Conservation (phyloP, 129 eudicot species). For the Centrapalus pauciflorus region DNA sequence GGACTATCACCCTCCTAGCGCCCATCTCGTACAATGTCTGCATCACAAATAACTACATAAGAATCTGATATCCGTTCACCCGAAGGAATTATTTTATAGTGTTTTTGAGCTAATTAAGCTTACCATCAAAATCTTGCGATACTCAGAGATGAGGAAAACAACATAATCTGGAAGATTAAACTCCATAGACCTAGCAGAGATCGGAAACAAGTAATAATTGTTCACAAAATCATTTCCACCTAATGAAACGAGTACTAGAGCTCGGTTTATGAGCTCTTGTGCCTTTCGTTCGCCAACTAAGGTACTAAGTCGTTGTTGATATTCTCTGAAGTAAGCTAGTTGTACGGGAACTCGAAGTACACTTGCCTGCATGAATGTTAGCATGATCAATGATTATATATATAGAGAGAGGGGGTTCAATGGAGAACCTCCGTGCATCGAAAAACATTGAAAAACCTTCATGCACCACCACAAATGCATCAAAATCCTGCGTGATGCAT, state of each 20-base stretch:
- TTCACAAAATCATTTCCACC: slow-evolving; percentile 78
- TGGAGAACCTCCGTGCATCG: too few relatives aligned
- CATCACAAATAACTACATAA: neutral
- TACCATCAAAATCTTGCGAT: slow-evolving; percentile 48
- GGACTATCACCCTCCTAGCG: slow-evolving; percentile 46
- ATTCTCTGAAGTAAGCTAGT: slow-evolving; percentile 36
- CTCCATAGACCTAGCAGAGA: slow-evolving; percentile 33
- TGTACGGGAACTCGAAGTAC: slow-evolving; percentile 33
- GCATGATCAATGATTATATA: neutral
- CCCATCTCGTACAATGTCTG: slow-evolving; percentile 50
- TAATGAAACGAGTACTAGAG: slow-evolving; percentile 41
- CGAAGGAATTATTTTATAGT: too few relatives aligned
- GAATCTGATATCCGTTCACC: too few relatives aligned
- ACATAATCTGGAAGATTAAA: slow-evolving; percentile 36
- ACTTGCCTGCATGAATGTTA: slow-evolving; percentile 31
- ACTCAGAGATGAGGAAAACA: slow-evolving; percentile 41
- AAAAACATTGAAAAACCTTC: too few relatives aligned
- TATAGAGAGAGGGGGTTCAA: too few relatives aligned
- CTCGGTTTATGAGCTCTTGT: slow-evolving; percentile 28
- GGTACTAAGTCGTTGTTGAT: slow-evolving; percentile 37
- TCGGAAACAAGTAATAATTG: slow-evolving; percentile 43
- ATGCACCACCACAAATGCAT: too few relatives aligned
- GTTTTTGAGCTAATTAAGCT: too few relatives aligned
- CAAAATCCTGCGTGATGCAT: too few relatives aligned
- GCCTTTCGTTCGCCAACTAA: slow-evolving; percentile 34